A percentile compares a stretch with the other conserved stretches of the same genome.
Conservation (phyloP, 768 basidiomycete genomes). For the Hemileccinum impolitum region DNA sequence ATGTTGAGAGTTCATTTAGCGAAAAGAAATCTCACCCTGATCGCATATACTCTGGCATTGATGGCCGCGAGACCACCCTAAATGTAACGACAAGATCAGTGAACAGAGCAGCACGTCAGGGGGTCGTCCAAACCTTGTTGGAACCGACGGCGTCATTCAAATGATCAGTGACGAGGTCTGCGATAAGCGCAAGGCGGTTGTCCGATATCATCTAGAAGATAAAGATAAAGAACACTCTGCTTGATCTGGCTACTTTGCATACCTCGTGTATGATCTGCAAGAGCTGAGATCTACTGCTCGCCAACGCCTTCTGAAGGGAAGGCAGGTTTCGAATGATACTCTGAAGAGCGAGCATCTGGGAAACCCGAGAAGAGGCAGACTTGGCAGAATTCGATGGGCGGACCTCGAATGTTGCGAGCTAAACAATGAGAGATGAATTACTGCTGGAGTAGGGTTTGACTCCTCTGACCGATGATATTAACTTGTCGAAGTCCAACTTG, state of each 20-base stretch:
- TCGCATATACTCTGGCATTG: conserved; percentile 85
- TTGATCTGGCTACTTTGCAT: conserved; percentile 1
- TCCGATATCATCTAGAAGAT: conserved; percentile 66
- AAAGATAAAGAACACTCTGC: not conserved
- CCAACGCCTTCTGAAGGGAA: conserved; percentile 57
- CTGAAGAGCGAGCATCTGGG: conserved; percentile 78
- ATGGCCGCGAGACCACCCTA: conserved; percentile 72
- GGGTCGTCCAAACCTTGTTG: conserved; percentile 49
- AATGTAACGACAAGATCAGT: not conserved
- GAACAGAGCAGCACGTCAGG: not conserved
- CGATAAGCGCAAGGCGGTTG: conserved; percentile 62
- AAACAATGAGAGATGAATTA: not conserved
- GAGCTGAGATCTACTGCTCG: conserved; percentile 54
- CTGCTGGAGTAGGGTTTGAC: not conserved
- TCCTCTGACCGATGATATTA: conserved; percentile 61
- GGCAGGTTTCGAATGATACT: conserved; percentile 68
- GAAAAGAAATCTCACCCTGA: conserved; percentile 46
- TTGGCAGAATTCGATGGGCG: conserved; percentile 53
- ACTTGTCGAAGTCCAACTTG: conserved; percentile 85
- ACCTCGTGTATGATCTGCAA: conserved; percentile 63
- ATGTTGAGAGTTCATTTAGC: not conserved
- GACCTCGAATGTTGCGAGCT: conserved; percentile 69
- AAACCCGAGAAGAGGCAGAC: conserved; percentile 63
- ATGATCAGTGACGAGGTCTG: conserved; percentile 51
- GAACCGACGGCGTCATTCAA: conserved; percentile 70